Evolutionary conservation across 176 grass and related monocot species (phyloP).

Genomic region (Musa schizocarpa): DNA sequence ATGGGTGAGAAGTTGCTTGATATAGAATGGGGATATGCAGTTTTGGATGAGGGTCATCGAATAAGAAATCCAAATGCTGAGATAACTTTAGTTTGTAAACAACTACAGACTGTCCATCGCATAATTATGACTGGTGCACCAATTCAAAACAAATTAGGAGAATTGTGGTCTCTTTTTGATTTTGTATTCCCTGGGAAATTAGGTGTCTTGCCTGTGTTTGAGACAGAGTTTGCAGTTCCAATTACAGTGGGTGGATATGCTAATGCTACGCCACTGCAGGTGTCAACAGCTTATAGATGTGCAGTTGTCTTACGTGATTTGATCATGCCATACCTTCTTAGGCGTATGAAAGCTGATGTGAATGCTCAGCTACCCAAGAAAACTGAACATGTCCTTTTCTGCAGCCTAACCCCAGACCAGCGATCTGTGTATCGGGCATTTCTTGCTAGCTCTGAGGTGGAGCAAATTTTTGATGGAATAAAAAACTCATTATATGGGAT

Average conservation of each 20-base stretch:
- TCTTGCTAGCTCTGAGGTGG: constrained; percentile 90
- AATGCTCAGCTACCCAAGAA: constrained; percentile 86
- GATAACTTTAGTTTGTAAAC: constrained; percentile 84
- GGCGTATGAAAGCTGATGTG: constrained; percentile 95
- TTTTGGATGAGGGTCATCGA: constrained; percentile 86
- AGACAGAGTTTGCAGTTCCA: constrained; percentile 83
- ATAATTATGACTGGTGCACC: constrained; percentile 95
- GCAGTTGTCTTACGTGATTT: constrained; percentile 80
- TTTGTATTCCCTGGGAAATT: constrained; percentile 97
- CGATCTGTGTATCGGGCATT: constrained; percentile 63
- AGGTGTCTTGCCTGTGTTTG: constrained; percentile 85
- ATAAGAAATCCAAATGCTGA: constrained; percentile 97
- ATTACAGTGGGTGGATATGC: constrained; percentile 90
- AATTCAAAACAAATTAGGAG: constrained; percentile 93
- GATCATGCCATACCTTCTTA: constrained; percentile 90
- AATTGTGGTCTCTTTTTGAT: constrained; percentile 97
- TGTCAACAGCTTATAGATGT: constrained; percentile 87
- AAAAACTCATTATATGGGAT: constrained; percentile 86
- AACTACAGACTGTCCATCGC: constrained; percentile 78
- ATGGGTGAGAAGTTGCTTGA: constrained; percentile 64
- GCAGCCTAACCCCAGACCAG: constrained; percentile 66
- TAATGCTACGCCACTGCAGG: constrained; percentile 88
- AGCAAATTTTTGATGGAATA: constrained; percentile 89
- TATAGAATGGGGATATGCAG: constrained; percentile 82
- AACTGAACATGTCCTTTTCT: constrained; percentile 93